Evolutionary conservation across 106 monocot genomes (phyloP), one percentile per base, ranked within the genome.

Genomic region (Allium fistulosum): DNA sequence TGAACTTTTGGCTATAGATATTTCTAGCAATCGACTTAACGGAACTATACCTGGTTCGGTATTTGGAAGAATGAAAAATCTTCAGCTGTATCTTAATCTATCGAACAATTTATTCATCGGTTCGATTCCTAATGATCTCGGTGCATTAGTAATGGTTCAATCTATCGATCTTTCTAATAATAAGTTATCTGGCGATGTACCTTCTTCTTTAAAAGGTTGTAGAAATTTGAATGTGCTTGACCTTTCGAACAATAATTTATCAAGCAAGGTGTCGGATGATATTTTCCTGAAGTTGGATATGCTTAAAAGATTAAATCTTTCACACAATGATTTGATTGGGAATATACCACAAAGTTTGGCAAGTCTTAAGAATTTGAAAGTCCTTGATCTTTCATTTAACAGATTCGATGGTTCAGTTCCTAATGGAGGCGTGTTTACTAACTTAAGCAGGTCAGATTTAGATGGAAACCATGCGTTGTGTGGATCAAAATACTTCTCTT

Each of bases 301-400:
- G 28, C 82, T 94, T 28, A 70, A 69, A 45, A 76, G 26, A 48
- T 62, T 94, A 77, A 91, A 91, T 65, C 37, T 91, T 7, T 88
- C 94, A 51, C 70, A 75, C 63, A 94, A 94, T 67, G 56, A 80
- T 28, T 59, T 94, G 7, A 15, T 51, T 17, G 93, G 94, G 9
- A 75, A 90, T 26, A 76, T 94, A 11, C 87, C 90, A 1, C 12
- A 15, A 13, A 72, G 65, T 66, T 63, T 90, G 55, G 73, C 62
- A 49, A 91, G 80, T 26, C 70, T 91, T 45, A 70, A 83, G 4
- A 74, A 75, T 11, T 70, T 96, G n/a, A 72, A 50, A 52, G 59
- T 67, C n/a, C 81, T 96, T 49, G 86, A 96, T 72, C 77, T 96
- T 53, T 91, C 91, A 1, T 91, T 80, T 77, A 91, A 95, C 65